Evolutionary conservation across 352 stramenopile species (phyloP).

Genomic region (Globisporangium abappressorium): DNA sequence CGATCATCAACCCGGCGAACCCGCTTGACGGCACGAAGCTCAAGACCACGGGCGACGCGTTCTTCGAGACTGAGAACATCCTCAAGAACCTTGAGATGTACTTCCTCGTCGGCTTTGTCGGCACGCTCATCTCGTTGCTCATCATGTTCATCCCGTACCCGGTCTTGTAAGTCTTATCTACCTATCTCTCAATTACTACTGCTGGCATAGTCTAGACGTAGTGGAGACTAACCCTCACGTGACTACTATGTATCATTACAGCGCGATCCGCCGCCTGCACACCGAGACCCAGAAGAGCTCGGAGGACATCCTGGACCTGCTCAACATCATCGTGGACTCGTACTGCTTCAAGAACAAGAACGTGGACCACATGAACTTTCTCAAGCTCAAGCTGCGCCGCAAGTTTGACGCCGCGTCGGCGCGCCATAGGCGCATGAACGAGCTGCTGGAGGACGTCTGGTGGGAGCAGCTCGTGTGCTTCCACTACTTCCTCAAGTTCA

Average conservation of each 20-base stretch:
- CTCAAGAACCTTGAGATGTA: slow-evolving; percentile 75
- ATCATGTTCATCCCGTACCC: slow-evolving; percentile 80
- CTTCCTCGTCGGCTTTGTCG: slow-evolving; percentile 71
- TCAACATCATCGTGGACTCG: slow-evolving; percentile 81
- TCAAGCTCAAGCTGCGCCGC: slow-evolving; percentile 64
- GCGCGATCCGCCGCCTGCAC: slow-evolving; percentile 53
- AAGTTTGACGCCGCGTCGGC: slow-evolving; percentile 61
- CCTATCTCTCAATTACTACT: neutral
- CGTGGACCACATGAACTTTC: slow-evolving; percentile 79
- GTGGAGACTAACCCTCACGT: neutral
- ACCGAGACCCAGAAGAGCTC: slow-evolving; percentile 44
- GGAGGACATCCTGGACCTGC: slow-evolving; percentile 62
- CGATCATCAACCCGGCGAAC: slow-evolving; percentile 68
- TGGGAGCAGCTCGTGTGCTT: slow-evolving; percentile 81
- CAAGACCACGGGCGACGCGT: slow-evolving; percentile 42
- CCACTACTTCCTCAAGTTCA: slow-evolving; percentile 64
- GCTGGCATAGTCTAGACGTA: neutral
- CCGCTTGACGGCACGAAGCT: slow-evolving; percentile 43
- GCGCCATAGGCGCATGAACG: slow-evolving; percentile 56
- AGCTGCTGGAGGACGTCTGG: slow-evolving; percentile 68
- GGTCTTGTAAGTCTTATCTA: slow-evolving; percentile 56
- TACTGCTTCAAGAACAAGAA: slow-evolving; percentile 90
- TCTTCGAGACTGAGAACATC: slow-evolving; percentile 61
- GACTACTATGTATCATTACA: slow-evolving; percentile 13
- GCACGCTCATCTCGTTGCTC: slow-evolving; percentile 62